A percentile compares a stretch with the other conserved stretches of the same genome.
Evolutionary conservation across 371 early-diverging fungal species (phyloP).

Genomic region (Mortierella sp.): DNA sequence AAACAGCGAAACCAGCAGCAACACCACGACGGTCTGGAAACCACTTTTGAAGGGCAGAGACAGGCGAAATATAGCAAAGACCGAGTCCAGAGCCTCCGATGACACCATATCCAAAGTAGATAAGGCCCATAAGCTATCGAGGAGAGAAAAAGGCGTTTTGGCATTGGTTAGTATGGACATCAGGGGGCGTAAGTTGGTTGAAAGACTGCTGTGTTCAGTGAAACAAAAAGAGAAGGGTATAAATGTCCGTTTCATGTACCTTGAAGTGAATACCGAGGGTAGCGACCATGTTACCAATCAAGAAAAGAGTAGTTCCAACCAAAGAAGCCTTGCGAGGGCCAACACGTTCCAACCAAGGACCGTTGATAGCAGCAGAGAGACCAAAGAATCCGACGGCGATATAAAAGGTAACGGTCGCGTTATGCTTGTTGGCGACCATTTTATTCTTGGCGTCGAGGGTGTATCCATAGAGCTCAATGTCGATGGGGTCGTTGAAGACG

Average conservation of each 20-base stretch:
- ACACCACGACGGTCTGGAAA: conserved; percentile 70
- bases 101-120: conserved; percentile 77
- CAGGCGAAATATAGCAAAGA: conserved; percentile 74
- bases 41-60: conserved; percentile 73
- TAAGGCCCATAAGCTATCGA: conserved; percentile 38
- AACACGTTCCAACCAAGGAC: conserved; percentile 77
- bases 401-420: conserved; percentile 74
- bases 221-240: background rate
- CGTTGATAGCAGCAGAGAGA: conserved; percentile 72
- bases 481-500: conserved; percentile 75
- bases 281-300: conserved; percentile 70
- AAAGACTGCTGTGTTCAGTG: background rate
- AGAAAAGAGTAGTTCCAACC: conserved; percentile 68
- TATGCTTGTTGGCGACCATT: conserved; percentile 26
- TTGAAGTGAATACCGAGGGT: conserved; percentile 66
- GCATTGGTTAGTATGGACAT: background rate
- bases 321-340: conserved; percentile 71
- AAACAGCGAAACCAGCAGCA: conserved; percentile 73
- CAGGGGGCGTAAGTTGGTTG: background rate
- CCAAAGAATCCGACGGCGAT: conserved; percentile 77
- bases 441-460: conserved; percentile 19
- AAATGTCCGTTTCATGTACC: background rate
- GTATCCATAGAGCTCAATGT: conserved; percentile 60
- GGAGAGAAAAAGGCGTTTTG: background rate
- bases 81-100: conserved; percentile 75